Base-by-base conservation (phyloP, 1,284 basidiomycete species). In the Microbotryomycetes sp. region DNA sequence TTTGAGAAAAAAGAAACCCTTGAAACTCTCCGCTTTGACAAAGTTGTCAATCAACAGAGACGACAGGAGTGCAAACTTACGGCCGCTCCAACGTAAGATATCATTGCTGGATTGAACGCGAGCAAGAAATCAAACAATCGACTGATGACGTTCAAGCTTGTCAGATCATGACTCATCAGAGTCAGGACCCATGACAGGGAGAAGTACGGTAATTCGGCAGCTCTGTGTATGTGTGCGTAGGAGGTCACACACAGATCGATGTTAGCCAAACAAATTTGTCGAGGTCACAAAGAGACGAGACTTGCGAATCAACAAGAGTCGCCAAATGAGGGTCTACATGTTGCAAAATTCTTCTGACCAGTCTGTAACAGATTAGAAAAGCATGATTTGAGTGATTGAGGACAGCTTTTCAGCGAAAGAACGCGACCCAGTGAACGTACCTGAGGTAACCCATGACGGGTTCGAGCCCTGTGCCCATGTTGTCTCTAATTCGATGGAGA, bases 171-270 rank as follows among this genome's bases (percentile, higher is more conserved):
- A 12, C 65, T 62, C 59, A 73, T 66, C n/a, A 74, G 55, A 1
- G 72, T 74, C 14, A 74, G 59, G 5, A 71, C 71, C 73, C 73
- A 74, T 0, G 72, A 74, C 1, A 74, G 59, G 3, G 73, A 70
- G 54, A 74, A 74, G 50, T 72, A 70, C 2, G 73, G 73, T 48
- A 74, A 62, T 12, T 65, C 58, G 2, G 71, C 69, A 23, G 68
- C 70, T n/a, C 59, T 67, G 58, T n/a, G 25, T 49, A 6, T 22
- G 49, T 50, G 52, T 1, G 56, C 51, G 14, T 51, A 45, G 2
- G 15, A 1, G 14, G 31, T 29, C 5, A 50, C 16, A n/a, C 29
- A 26, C 6, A n/a, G n/a, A n/a, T n/a, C 14, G 3, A 22, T 47
- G 26, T n/a, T 36, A 7, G 36, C 15, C 22, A 36, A 36, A 26